phyloP scores from a whole-genome alignment of 2,329 filamentous ascomycete genomes.

The Arthrobotrys entomopaga region DNA sequence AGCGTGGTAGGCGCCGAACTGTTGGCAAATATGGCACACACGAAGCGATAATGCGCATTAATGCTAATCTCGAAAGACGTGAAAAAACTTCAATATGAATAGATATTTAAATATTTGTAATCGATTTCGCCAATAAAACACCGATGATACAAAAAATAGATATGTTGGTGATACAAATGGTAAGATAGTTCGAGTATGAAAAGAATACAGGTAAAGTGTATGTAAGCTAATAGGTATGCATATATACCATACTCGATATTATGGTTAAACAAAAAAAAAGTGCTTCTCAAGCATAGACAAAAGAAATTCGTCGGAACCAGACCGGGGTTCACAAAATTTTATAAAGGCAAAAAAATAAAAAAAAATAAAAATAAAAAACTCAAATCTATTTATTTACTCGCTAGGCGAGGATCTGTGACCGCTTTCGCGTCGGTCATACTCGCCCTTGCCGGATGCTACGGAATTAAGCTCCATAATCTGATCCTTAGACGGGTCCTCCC shows the following conservation, averaged over 20 bases:
- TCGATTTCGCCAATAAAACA: too few relatives aligned
- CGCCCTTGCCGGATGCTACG: conserved; percentile 46
- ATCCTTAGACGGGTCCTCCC: conserved; percentile 64
- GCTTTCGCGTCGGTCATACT: conserved; percentile 31
- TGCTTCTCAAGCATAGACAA: conserved; percentile 38
- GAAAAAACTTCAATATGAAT: too few relatives aligned
- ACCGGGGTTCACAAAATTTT: conserved; percentile 28
- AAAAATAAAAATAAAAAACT: conserved; percentile 7
- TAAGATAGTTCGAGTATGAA: not conserved
- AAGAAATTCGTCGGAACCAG: conserved; percentile 52
- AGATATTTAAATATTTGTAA: too few relatives aligned
- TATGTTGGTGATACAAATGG: too few relatives aligned
- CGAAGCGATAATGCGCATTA: too few relatives aligned
- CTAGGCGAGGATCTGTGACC: conserved; percentile 36
- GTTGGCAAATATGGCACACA: too few relatives aligned
- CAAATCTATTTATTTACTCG: conserved; percentile 29
- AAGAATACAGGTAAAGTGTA: conserved; percentile 7
- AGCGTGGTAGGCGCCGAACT: too few relatives aligned
- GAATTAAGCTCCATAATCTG: conserved; percentile 53
- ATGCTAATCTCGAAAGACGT: too few relatives aligned
- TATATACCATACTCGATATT: not conserved
- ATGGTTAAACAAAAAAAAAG: conserved; percentile 23
- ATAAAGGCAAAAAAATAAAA: conserved; percentile 12
- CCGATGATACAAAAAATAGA: too few relatives aligned
- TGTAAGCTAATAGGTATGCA: conserved; percentile 27